phyloP scores from a whole-genome alignment of 2,329 filamentous ascomycete species.

The Penicillium rolfsii region DNA sequence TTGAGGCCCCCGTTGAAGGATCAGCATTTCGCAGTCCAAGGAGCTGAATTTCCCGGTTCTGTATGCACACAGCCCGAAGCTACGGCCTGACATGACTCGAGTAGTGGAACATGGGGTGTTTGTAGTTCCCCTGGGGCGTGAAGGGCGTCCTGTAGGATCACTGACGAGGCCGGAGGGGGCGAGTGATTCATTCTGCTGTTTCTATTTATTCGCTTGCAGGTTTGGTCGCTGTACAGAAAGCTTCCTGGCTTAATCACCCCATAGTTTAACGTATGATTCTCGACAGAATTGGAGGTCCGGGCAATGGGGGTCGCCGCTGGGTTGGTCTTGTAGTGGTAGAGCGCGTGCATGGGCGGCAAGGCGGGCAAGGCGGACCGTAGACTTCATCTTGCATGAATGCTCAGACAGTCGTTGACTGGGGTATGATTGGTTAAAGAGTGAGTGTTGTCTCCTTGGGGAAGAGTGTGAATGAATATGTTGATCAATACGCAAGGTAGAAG shows the following conservation, averaged over 20 bases:
- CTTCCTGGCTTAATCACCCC: background rate
- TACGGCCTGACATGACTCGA: background rate
- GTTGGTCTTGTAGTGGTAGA: background rate
- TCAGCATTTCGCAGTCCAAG: background rate
- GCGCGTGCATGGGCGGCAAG: background rate
- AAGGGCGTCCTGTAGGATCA: background rate
- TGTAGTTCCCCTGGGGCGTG: background rate
- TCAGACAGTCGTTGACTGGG: background rate
- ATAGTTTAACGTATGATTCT: background rate
- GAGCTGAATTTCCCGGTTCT: background rate
- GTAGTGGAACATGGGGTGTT: background rate
- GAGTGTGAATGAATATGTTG: background rate
- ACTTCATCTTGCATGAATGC: background rate
- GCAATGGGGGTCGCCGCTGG: background rate
- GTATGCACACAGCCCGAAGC: background rate
- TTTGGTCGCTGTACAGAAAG: background rate
- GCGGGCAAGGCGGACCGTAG: conserved; percentile 1
- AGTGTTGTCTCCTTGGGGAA: background rate
- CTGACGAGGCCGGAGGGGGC: background rate
- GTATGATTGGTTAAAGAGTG: background rate
- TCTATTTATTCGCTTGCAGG: background rate
- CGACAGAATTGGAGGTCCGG: background rate
- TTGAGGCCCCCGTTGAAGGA: background rate
- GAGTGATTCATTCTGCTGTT: background rate
- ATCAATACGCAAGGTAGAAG: background rate